Percentiles rank a stretch among this genome's conserved stretches.
Evolutionary conservation across 1,284 basidiomycete species (phyloP).

Genomic region (Laetiporus sulphureus): DNA sequence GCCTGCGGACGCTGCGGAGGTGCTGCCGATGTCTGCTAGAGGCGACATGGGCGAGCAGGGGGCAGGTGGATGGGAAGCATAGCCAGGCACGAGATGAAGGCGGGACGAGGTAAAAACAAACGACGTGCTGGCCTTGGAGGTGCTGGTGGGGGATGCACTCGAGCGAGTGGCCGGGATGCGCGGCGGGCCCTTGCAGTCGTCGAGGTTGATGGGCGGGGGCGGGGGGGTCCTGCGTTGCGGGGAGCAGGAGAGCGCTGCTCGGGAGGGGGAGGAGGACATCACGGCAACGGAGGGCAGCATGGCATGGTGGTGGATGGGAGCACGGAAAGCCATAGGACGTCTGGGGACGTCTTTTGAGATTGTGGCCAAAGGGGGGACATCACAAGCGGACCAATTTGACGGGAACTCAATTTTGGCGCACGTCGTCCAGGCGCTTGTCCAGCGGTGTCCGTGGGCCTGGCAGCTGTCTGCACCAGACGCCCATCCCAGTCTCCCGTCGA

Average conservation of each 20-base stretch:
- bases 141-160: constrained; percentile 45
- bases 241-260: not conserved
- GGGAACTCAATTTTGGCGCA: not conserved
- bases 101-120: constrained; percentile 27
- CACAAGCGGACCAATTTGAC: too few species aligned
- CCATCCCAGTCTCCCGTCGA: not conserved
- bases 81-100: constrained; percentile 16
- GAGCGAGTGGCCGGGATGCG: constrained; percentile 29
- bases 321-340: not conserved
- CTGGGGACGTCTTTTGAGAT: not conserved
- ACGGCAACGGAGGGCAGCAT: not conserved
- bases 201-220: constrained; percentile 22
- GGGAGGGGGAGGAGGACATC: not conserved
- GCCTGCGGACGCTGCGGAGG: constrained; percentile 11
- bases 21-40: not conserved
- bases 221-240: constrained; percentile 16
- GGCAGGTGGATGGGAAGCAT: constrained; percentile 5
- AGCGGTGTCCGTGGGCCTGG: not conserved
- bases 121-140: constrained; percentile 12
- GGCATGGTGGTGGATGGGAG: not conserved
- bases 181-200: constrained; percentile 19
- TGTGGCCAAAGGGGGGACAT: not conserved
- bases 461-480: not conserved
- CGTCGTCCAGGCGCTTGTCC: not conserved
- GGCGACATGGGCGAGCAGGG: constrained; percentile 14